Percentiles rank a stretch among this genome's conserved stretches.
Evolutionary conservation across 2,329 filamentous ascomycete species (phyloP).

Genomic region (Phialophora verrucosa): DNA sequence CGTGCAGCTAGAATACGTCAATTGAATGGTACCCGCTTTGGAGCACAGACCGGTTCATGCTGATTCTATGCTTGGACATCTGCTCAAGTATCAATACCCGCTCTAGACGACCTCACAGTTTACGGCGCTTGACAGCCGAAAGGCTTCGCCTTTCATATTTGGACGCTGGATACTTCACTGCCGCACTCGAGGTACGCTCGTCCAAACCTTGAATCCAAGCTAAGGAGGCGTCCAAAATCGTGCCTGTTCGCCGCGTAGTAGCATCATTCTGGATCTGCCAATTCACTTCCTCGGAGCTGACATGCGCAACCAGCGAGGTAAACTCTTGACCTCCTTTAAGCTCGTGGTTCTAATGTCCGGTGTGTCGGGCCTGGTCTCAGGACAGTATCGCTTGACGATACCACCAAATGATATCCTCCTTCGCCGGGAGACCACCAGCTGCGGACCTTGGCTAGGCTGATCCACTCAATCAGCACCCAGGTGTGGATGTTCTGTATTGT

Average conservation of each 20-base stretch:
- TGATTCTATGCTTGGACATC: neutral
- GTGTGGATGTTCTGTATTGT: conserved; percentile 13
- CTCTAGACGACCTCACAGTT: neutral
- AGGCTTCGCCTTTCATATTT: neutral
- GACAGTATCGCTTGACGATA: neutral
- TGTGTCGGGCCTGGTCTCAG: neutral
- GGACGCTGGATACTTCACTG: neutral
- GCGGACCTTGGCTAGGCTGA: neutral
- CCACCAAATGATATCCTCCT: neutral
- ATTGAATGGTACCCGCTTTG: neutral
- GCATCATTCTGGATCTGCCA: neutral
- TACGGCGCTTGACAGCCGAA: neutral
- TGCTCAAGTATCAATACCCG: neutral
- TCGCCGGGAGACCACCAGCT: neutral
- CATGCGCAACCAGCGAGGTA: conserved; percentile 2
- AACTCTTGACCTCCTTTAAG: conserved; percentile 1
- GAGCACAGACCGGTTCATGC: neutral
- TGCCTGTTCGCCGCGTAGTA: neutral
- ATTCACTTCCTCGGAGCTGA: neutral
- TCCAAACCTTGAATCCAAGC: neutral
- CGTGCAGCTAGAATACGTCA: neutral
- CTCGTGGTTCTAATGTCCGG: neutral
- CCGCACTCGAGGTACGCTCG: neutral
- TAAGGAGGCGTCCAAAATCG: neutral
- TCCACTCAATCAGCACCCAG: conserved; percentile 12